Base-by-base conservation (phyloP, 495 filamentous ascomycete species). In the Coniosporium apollinis region DNA sequence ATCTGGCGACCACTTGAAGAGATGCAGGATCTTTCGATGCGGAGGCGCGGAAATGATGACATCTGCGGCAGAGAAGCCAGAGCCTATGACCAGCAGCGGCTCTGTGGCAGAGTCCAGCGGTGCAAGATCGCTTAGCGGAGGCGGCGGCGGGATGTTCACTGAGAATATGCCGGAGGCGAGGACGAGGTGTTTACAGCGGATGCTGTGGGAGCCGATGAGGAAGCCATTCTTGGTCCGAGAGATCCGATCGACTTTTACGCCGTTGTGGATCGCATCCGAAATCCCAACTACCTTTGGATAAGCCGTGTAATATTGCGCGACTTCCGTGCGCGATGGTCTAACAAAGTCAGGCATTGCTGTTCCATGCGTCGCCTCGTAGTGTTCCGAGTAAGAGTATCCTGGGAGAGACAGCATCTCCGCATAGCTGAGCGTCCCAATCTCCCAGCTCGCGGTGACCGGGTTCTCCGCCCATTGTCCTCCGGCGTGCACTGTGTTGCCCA, bases 391-490 rank as follows among this genome's bases (percentile, higher is more conserved):
- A 3, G 67, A 65, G 49, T 76, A 77, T 0, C 66, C 74, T 0
- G 74, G 74, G 9, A 79, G 48, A 1, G 72, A 74, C 9, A 79
- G 55, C 70, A 74, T 69, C 37, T 71, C 69, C 3, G 72, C 69
- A 56, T 79, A 78, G 49, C 74, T 78, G 26, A 59, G 44, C 8
- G 42, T 49, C 13, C 44, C 48, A 22, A 52, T 48, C 15, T 50
- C 49, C 58, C 66, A 69, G 42, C 64, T 71, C 3, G 64, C 62
- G 14, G 60, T 56, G 26, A 62, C 51, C 1, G 66, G 61, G 39
- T 74, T 64, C 28, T 75, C 69, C 1, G 62, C 67, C 74, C 74
- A 79, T 45, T 77, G 73, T 1, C 74, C 74, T 11, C 74, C 74
- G 1, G 70, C 54, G 16, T 60, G 49, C 5, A 56, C 34, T 0